Conservation (phyloP, 805 yeast genomes). For the Lipomyces starkeyi region DNA sequence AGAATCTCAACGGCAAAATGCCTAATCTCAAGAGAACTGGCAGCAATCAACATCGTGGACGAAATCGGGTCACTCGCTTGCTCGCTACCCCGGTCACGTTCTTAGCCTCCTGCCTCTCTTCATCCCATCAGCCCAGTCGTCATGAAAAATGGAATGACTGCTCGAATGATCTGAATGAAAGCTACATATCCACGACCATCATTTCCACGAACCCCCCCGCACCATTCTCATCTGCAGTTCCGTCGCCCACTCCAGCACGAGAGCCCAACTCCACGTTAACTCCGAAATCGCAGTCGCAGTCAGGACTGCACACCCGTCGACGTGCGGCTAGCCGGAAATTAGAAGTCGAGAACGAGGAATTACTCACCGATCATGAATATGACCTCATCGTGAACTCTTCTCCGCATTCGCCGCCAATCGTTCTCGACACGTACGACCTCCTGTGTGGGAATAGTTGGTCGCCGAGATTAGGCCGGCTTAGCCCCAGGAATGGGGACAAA, state of each 20-base stretch:
- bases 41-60: not conserved
- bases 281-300: not conserved
- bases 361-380: not conserved
- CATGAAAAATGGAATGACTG: not conserved
- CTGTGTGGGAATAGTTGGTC: not conserved
- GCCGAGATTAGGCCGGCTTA: not conserved
- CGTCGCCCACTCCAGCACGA: conserved; percentile 10
- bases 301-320: not conserved
- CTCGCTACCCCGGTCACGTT: conserved; percentile 4
- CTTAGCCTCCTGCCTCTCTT: conserved; percentile 3
- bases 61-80: not conserved
- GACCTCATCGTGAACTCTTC: not conserved
- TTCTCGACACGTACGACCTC: conserved; percentile 20
- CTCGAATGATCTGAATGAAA: not conserved
- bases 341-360: not conserved
- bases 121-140: not conserved
- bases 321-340: not conserved
- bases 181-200: not conserved
- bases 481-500: not conserved
- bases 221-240: conserved; percentile 4
- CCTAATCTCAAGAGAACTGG: not conserved
- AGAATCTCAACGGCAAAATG: not conserved
- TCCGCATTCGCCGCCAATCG: conserved; percentile 20
- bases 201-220: conserved; percentile 11
- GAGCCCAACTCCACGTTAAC: conserved; percentile 8